Evolutionary conservation across 1,284 basidiomycete species (phyloP), one percentile per base, ranked within the genome.

Genomic region (Pyrrhoderma lamaoense): DNA sequence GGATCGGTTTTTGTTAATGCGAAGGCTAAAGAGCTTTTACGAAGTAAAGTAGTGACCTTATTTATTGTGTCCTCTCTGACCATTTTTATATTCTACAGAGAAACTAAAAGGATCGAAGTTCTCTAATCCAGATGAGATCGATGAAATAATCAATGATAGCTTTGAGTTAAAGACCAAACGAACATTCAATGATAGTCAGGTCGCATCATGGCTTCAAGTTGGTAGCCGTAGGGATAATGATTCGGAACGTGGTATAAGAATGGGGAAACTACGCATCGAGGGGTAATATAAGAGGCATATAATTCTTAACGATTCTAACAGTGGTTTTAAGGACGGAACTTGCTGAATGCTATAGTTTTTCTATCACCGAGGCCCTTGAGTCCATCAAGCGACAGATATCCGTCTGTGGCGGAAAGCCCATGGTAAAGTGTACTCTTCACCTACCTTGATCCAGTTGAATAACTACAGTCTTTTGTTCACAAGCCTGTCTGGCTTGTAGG

Each of bases 141-240:
- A 87, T 49, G 85, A 87, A 58, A 43, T 35, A 55, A 80, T 85
- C 2, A 79, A 80, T 57, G 74, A 77, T 7, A 21, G n/a, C 11
- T 88, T 88, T 61, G 85, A 88, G 52, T 83, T 86, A 64, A 86
- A 82, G 0, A 88, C 85, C 3, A 88, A 89, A 61, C 76, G 85
- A 34, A 65, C 85, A 0, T 88, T 88, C 64, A 75, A 82, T 1
- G 78, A 83, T 52, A 71, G 71, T 58, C 75, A 73, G 39, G 80
- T 84, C 13, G 58, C 75, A 22, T 81, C 85, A 60, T 87, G 81
- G 60, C 76, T 88, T 19, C 75, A 72, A 0, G 86, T 88, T 59
- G 85, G 85, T 16, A 82, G 81, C 1, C 84, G 83, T 0, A 69
- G 85, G 2, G 85, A 87, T 62, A 87, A 82, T 65, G 84, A 88